Evolutionary conservation across 129 eudicot species (phyloP), one percentile per base, ranked within the genome.

Genomic region (Flaveria robusta): DNA sequence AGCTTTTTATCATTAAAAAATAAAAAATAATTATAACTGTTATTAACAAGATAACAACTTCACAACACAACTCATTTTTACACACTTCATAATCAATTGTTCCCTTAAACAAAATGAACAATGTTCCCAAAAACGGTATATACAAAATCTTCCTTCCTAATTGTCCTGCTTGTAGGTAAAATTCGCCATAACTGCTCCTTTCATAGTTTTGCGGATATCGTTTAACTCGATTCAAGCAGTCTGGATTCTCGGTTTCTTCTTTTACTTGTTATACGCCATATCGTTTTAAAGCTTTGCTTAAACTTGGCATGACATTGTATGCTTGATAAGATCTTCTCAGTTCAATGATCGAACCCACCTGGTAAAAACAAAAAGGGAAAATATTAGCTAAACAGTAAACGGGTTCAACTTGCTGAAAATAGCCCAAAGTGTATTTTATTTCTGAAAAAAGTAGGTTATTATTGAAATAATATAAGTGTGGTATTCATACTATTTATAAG

Each of bases 321-420:
- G 99, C 97, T 94, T 94, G 93, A 79, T 94, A 94, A 47, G 99
- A 94, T 86, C 99, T 89, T 85, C 97, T 89, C 70, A 94, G 71
- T 74, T 94, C 97, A 68, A 94, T 94, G 50, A 94, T 94, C 7
- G 99, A 94, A 62, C 99, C 99, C 82, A 94, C 99, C 99, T 94
- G 80, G 43, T 58, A 47, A 42, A 58, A 73, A 4, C 11, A 18
- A 49, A 31, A 65, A 37, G 13, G 56, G 58, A 8, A 16, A 55
- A 34, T 13, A 73, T 9, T 37, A 54, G 54, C 45, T 60, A 60
- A 59, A 45, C 43, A 1, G 4, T 10, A 47, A 70, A 70, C 20
- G 20, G 24, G 23, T 69, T n/a, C 10, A 55, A 54, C 39, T 6
- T 5, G 39, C 39, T 16, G 22, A 34, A 72, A 52, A 43, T 22